A percentile compares a stretch with the other conserved stretches of the same genome.
These are phyloP conservation scores for Teratosphaeria epicoccoides DNA, from an alignment of 2,329 filamentous ascomycete genomes.

Conservation along the genomic window DNA sequence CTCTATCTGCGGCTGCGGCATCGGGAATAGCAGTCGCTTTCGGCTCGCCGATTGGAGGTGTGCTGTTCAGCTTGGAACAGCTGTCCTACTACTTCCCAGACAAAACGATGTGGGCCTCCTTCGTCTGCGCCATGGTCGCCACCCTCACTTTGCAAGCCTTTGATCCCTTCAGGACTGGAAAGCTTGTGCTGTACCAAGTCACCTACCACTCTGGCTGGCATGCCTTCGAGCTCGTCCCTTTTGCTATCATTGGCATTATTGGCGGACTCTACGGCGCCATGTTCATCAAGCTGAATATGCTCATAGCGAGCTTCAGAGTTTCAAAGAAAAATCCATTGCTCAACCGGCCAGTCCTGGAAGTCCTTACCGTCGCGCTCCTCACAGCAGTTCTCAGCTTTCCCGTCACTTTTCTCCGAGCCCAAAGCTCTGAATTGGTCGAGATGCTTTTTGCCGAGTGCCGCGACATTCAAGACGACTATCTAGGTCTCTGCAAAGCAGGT, in stretches of 20 bases:
- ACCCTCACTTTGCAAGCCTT: slow-evolving; percentile 85
- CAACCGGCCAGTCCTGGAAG: slow-evolving; percentile 63
- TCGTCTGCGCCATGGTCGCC: slow-evolving; percentile 98
- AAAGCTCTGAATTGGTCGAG: slow-evolving; percentile 82
- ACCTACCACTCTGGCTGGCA: slow-evolving; percentile 89
- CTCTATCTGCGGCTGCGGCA: slow-evolving; percentile 83
- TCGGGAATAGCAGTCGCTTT: slow-evolving; percentile 91
- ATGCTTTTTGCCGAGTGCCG: slow-evolving; percentile 87
- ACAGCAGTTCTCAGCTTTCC: slow-evolving; percentile 90
- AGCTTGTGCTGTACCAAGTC: slow-evolving; percentile 92
- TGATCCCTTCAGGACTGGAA: slow-evolving; percentile 89
- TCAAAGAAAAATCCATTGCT: slow-evolving; percentile 52
- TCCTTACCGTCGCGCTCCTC: slow-evolving; percentile 64
- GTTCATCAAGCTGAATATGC: slow-evolving; percentile 92
- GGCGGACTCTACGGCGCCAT: slow-evolving; percentile 91
- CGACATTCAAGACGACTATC: slow-evolving; percentile 68
- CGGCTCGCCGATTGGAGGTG: slow-evolving; percentile 85
- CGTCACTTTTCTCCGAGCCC: slow-evolving; percentile 90
- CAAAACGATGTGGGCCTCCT: slow-evolving; percentile 99
- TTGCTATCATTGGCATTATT: slow-evolving; percentile 72
- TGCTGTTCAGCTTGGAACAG: slow-evolving; percentile 94
- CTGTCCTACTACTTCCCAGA: slow-evolving; percentile 96
- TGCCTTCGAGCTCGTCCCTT: slow-evolving; percentile 84
- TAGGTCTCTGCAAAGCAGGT: slow-evolving; percentile 82
- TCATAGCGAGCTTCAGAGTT: slow-evolving; percentile 69